Evolutionary conservation across 108 stramenopile genomes (phyloP).

Genomic region (Cyclostephanos tholiformis): DNA sequence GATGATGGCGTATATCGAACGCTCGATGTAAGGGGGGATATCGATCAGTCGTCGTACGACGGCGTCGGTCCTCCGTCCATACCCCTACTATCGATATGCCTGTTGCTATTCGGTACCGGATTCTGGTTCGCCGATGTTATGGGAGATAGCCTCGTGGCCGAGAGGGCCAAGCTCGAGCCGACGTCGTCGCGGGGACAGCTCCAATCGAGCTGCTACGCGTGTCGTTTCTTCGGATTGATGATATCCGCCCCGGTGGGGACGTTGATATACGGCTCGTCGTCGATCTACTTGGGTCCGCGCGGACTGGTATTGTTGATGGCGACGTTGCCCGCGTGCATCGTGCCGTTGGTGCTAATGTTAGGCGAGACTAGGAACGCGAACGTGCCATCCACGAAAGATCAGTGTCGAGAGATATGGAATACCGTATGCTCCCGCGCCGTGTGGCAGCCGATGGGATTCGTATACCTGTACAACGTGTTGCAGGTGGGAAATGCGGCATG

Average conservation of each 20-base stretch:
- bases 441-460: conserved; percentile 90
- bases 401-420: conserved; percentile 82
- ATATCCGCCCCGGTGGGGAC: conserved; percentile 73
- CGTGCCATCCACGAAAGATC: conserved; percentile 61
- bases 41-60: background rate
- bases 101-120: conserved; percentile 70
- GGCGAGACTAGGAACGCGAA: conserved; percentile 60
- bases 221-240: conserved; percentile 86
- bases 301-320: conserved; percentile 66
- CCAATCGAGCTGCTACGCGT: conserved; percentile 83
- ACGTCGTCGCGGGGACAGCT: conserved; percentile 64
- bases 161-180: conserved; percentile 88
- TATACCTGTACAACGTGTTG: conserved; percentile 84
- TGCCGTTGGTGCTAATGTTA: conserved; percentile 64
- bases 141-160: conserved; percentile 84
- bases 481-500: conserved; percentile 87
- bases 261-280: conserved; percentile 58
- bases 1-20: too few relatives aligned
- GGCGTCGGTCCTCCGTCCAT: conserved; percentile 62
- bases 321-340: conserved; percentile 61
- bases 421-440: conserved; percentile 85
- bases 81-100: conserved; percentile 53
- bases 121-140: conserved; percentile 91
- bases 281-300: conserved; percentile 63
- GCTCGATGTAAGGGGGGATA: too few relatives aligned